These are phyloP conservation scores for Olyra latifolia DNA, from an alignment of 176 grass and related monocot genomes.

Conservation along the genomic window DNA sequence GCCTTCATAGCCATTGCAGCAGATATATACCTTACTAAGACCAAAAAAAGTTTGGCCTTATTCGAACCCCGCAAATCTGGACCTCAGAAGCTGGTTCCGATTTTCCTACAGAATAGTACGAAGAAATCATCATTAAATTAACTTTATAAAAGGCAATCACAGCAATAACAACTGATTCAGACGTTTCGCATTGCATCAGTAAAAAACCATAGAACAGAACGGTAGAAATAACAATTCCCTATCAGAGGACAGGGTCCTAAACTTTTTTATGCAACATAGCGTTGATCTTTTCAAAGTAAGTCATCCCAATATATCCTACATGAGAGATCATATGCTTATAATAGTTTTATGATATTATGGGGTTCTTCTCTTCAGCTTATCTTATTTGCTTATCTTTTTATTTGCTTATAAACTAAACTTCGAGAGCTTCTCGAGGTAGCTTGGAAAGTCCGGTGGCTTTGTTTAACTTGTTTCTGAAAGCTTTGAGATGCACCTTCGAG, in stretches of 20 bases:
- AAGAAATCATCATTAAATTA: background rate
- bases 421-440: too few species aligned
- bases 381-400: too few species aligned
- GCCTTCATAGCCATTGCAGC: background rate
- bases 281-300: background rate
- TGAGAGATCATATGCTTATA: background rate
- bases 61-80: constrained; percentile 30
- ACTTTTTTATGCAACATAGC: background rate
- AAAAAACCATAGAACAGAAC: background rate
- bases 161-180: background rate
- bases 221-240: background rate
- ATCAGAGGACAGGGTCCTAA: background rate
- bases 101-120: constrained; percentile 41
- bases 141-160: background rate
- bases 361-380: too few species aligned
- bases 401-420: too few species aligned
- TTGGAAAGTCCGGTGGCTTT: too few species aligned
- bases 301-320: background rate
- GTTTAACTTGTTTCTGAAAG: too few species aligned
- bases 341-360: background rate
- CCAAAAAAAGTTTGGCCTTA: constrained; percentile 7
- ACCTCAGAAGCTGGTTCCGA: constrained; percentile 32
- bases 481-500: too few species aligned
- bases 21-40: constrained; percentile 1
- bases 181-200: background rate